These are phyloP conservation scores for Plasmopara muralis DNA, from an alignment of 352 stramenopile species.

Conservation along the genomic window DNA sequence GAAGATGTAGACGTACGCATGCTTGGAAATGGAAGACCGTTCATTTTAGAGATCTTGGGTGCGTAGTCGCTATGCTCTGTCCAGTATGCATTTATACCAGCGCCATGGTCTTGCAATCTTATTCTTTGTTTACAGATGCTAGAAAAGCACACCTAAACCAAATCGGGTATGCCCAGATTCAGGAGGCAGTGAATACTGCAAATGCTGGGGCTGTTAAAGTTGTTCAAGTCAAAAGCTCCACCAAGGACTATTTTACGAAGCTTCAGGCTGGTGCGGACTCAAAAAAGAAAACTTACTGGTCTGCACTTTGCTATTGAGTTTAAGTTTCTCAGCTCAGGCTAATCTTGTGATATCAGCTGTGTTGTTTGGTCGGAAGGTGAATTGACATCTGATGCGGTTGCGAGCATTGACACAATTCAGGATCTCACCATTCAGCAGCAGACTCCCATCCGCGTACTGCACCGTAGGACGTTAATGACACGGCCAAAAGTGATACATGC, in stretches of 20 bases:
- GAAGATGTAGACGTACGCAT: constrained; percentile 98
- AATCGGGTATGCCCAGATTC: constrained; percentile 43
- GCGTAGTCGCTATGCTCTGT: constrained; percentile 1
- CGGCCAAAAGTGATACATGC: constrained; percentile 87
- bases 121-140: constrained; percentile 39
- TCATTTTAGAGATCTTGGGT: constrained; percentile 84
- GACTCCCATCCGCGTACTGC: constrained; percentile 97
- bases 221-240: constrained; percentile 68
- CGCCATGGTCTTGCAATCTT: constrained; percentile 7
- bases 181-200: constrained; percentile 58
- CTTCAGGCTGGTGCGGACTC: constrained; percentile 77
- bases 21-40: constrained; percentile 90
- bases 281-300: constrained; percentile 88
- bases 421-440: constrained; percentile 91
- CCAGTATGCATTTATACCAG: too few relatives aligned
- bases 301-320: neutral
- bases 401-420: constrained; percentile 71
- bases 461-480: constrained; percentile 92
- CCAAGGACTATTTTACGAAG: constrained; percentile 72
- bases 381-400: constrained; percentile 46
- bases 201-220: constrained; percentile 76
- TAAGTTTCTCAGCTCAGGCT: neutral
- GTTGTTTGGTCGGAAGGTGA: constrained; percentile 67
- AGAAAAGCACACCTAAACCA: constrained; percentile 62
- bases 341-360: constrained; percentile 32